A percentile compares a stretch with the other conserved stretches of the same genome.
These are phyloP conservation scores for Globisporangium alternatum DNA, from an alignment of 352 stramenopile species.

Conservation along the genomic window DNA sequence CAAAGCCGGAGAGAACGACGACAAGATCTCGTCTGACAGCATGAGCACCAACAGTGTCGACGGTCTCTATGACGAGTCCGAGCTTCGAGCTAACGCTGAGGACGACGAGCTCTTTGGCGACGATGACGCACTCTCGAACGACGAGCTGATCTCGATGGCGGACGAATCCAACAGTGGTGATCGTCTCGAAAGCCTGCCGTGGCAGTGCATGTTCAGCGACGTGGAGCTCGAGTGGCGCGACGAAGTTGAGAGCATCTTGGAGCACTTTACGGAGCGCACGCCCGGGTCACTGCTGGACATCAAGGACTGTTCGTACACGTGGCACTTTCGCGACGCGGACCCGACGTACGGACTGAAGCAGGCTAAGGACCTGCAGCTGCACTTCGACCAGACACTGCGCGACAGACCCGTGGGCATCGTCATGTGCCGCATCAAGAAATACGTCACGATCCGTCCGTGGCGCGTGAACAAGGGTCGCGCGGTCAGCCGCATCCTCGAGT, in stretches of 20 bases:
- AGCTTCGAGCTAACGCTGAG: not conserved
- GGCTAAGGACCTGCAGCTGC: slow-evolving; percentile 85
- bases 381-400: slow-evolving; percentile 89
- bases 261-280: slow-evolving; percentile 87
- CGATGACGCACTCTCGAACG: not conserved
- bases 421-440: slow-evolving; percentile 89
- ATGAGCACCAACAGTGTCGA: slow-evolving; percentile 14
- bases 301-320: slow-evolving; percentile 87
- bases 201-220: slow-evolving; percentile 82
- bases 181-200: slow-evolving; percentile 40
- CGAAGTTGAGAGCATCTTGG: slow-evolving; percentile 80
- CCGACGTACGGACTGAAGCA: slow-evolving; percentile 84
- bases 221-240: slow-evolving; percentile 75
- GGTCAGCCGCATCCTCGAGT: slow-evolving; percentile 81
- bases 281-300: slow-evolving; percentile 81
- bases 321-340: slow-evolving; percentile 87
- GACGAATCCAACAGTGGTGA: not conserved
- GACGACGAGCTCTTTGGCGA: not conserved
- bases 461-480: slow-evolving; percentile 86
- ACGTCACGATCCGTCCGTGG: slow-evolving; percentile 83
- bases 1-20: slow-evolving; percentile 9
- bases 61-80: not conserved
- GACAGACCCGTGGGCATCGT: slow-evolving; percentile 81
- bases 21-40: slow-evolving; percentile 6
- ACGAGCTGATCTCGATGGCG: not conserved